Percentiles rank a stretch among this genome's conserved stretches.
Conservation (phyloP, 257 asterid genomes). For the Avicennia marina region DNA sequence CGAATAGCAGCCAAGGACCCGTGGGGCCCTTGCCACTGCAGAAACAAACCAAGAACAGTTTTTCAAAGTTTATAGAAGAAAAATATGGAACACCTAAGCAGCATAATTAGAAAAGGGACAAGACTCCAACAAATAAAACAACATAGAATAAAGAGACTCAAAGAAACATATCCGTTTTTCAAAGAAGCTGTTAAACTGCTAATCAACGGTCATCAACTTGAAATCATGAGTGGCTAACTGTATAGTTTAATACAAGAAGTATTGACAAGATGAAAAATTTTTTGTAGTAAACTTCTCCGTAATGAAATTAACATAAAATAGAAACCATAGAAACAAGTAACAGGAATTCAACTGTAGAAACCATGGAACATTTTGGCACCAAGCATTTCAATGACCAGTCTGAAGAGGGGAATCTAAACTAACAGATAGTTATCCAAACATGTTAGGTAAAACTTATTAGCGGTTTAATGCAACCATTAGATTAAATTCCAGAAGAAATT, state of each 20-base stretch:
- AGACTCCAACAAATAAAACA: background rate
- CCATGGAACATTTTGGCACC: constrained; percentile 9
- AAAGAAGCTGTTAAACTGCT: constrained; percentile 6
- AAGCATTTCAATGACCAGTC: too few relatives aligned
- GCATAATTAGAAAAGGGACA: background rate
- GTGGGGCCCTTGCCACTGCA: constrained; percentile 42
- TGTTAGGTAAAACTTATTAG: background rate
- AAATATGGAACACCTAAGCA: constrained; percentile 2
- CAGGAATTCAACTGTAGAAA: background rate
- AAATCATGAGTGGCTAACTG: background rate
- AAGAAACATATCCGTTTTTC: background rate
- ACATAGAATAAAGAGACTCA: constrained; percentile 1
- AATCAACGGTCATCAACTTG: background rate
- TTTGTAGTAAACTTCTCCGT: too few relatives aligned
- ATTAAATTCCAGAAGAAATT: background rate
- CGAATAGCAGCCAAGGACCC: constrained; percentile 96
- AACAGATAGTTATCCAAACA: constrained; percentile 7
- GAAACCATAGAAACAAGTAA: too few relatives aligned
- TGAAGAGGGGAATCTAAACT: background rate
- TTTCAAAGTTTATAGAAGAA: constrained; percentile 3
- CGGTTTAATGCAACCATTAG: background rate
- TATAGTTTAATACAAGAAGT: background rate
- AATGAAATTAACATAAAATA: background rate
- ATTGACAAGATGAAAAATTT: background rate
- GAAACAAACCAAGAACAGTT: constrained; percentile 12